phyloP scores from a whole-genome alignment of 805 yeast genomes.

The Komagataella ulmi region DNA sequence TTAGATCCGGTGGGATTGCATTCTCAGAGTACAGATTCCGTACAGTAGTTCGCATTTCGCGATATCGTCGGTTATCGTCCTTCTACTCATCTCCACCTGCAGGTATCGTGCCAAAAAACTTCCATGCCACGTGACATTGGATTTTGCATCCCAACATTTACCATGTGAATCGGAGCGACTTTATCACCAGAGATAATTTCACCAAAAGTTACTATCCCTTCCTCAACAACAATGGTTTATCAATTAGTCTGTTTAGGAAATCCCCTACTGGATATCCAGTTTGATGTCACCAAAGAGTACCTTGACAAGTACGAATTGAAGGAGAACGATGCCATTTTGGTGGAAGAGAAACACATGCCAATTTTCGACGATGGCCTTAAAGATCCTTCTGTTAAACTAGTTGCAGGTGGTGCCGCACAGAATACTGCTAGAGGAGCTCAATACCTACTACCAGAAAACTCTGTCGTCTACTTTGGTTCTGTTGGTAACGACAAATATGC shows the following conservation, averaged over 20 bases:
- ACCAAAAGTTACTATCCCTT: not conserved
- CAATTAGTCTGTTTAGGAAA: conserved; percentile 80
- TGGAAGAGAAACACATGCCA: conserved; percentile 72
- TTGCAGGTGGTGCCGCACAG: conserved; percentile 99
- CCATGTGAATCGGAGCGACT: not conserved
- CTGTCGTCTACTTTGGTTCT: conserved; percentile 90
- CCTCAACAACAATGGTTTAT: conserved; percentile 32
- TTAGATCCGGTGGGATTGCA: not conserved
- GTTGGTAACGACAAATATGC: conserved; percentile 90
- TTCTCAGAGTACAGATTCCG: no score
- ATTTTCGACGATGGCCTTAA: conserved; percentile 70
- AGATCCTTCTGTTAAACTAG: conserved; percentile 44
- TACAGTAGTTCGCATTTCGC: not conserved
- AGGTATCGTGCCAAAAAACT: not conserved
- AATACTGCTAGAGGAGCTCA: conserved; percentile 98
- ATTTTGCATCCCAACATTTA: not conserved
- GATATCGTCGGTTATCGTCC: not conserved
- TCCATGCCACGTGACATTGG: not conserved
- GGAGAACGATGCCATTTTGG: conserved; percentile 86
- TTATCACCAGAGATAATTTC: not conserved
- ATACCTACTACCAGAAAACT: conserved; percentile 65
- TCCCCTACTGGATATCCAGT: conserved; percentile 77
- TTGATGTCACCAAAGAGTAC: conserved; percentile 53
- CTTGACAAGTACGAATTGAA: conserved; percentile 73
- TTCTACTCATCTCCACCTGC: not conserved